Evolutionary conservation across 768 basidiomycete species (phyloP).

Genomic region (Goffeauzyma gilvescens): DNA sequence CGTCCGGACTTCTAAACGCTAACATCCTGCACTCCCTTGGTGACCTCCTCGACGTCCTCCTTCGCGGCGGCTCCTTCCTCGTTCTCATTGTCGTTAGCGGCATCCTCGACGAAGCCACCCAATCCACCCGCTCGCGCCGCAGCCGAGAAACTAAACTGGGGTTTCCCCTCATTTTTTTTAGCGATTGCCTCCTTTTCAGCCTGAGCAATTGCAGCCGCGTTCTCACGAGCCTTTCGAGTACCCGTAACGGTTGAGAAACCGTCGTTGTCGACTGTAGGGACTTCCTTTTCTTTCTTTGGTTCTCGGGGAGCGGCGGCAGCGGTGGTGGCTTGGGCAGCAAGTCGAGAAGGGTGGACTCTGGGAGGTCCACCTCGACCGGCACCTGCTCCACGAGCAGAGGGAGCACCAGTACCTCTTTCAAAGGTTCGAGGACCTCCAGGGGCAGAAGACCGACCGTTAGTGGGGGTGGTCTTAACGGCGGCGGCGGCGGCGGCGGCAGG

Average conservation of each 20-base stretch:
- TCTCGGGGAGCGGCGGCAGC: not conserved
- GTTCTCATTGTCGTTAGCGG: constrained; percentile 14
- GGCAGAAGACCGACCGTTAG: not conserved
- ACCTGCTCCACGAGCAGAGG: not conserved
- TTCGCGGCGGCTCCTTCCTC: constrained; percentile 10
- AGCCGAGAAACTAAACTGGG: constrained; percentile 62
- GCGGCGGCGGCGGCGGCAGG: constrained; percentile 2
- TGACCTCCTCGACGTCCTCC: constrained; percentile 15
- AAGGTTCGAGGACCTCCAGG: not conserved
- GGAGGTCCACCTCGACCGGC: not conserved
- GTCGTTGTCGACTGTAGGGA: constrained; percentile 10
- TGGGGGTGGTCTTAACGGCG: not conserved
- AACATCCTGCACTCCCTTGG: constrained; percentile 11
- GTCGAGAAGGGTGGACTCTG: not conserved
- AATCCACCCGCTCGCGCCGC: constrained; percentile 37
- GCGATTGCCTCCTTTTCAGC: constrained; percentile 5
- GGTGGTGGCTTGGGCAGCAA: not conserved
- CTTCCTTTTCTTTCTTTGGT: not conserved
- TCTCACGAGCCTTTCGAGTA: constrained; percentile 3
- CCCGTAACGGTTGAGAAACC: constrained; percentile 14
- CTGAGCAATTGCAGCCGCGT: constrained; percentile 1
- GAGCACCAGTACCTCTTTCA: not conserved
- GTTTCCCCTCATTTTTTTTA: constrained; percentile 37
- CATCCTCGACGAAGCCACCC: constrained; percentile 15
- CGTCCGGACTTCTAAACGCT: constrained; percentile 2